phyloP scores from a whole-genome alignment of 192 early-diverging fungal species.

The Coemansia sp. region DNA sequence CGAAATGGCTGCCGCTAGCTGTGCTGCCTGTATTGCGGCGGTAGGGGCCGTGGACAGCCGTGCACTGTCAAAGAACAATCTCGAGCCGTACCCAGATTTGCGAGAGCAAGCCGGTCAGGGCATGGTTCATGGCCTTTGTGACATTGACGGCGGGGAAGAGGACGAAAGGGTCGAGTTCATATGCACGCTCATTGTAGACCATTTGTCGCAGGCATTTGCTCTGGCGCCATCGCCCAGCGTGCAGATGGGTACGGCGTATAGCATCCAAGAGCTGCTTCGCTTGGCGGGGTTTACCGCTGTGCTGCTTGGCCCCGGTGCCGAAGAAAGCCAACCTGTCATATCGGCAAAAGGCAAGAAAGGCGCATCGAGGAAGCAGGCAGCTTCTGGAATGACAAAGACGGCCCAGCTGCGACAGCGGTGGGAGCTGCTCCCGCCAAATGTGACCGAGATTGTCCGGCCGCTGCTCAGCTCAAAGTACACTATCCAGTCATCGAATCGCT shows the following conservation, averaged over 20 bases:
- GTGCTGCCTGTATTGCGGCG: conserved; percentile 28
- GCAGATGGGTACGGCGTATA: conserved; percentile 38
- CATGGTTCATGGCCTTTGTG: conserved; percentile 9
- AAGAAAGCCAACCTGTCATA: neutral
- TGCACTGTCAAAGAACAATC: neutral
- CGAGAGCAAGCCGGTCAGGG: too few relatives aligned
- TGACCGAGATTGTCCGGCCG: conserved; percentile 21
- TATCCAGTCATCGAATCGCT: conserved; percentile 19
- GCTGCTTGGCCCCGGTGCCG: neutral
- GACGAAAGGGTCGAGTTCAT: conserved; percentile 41
- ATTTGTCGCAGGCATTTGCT: conserved; percentile 39
- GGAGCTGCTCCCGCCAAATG: conserved; percentile 27
- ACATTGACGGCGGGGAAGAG: conserved; percentile 12
- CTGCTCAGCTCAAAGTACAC: conserved; percentile 44
- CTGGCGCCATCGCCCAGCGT: conserved; percentile 40
- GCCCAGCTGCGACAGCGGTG: conserved; percentile 32
- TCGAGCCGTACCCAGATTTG: too few relatives aligned
- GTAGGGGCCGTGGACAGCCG: conserved; percentile 26
- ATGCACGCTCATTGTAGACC: conserved; percentile 36
- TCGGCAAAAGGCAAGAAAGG: conserved; percentile 1
- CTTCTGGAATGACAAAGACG: too few relatives aligned
- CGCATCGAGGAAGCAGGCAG: conserved; percentile 1
- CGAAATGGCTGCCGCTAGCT: conserved; percentile 31
- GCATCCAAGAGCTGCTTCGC: conserved; percentile 43
- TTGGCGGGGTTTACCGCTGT: conserved; percentile 34